A percentile compares a stretch with the other conserved stretches of the same genome.
Evolutionary conservation across 108 stramenopile species (phyloP).

Genomic region (Skeletonema menzelii): DNA sequence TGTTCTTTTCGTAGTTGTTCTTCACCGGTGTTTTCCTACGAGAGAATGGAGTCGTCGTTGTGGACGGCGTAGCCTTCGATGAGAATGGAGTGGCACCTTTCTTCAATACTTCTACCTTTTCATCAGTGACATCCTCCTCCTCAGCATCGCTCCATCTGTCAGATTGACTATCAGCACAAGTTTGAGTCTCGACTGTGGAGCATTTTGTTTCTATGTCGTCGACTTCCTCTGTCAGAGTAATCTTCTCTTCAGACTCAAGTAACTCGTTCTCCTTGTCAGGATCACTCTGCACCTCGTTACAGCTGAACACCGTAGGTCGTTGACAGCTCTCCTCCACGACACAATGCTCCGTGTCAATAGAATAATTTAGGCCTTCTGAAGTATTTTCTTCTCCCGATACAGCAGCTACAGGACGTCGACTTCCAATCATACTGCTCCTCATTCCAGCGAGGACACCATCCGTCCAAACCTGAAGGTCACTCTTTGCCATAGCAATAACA

Average conservation of each 20-base stretch:
- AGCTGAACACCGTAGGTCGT: not conserved
- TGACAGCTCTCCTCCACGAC: not conserved
- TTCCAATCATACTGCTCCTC: not conserved
- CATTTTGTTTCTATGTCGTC: not conserved
- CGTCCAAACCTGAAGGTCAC: conserved; percentile 11
- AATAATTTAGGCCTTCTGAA: not conserved
- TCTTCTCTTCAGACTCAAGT: not conserved
- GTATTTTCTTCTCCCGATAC: not conserved
- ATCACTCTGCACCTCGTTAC: not conserved
- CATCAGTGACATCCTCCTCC: not conserved
- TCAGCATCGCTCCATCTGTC: not conserved
- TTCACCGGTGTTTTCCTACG: conserved; percentile 19
- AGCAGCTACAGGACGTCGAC: not conserved
- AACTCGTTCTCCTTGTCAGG: not conserved
- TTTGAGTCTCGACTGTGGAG: not conserved
- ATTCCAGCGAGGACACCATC: conserved; percentile 5
- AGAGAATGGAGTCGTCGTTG: conserved; percentile 18
- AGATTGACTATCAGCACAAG: not conserved
- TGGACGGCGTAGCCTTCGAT: not conserved
- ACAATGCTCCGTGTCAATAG: not conserved
- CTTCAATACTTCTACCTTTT: not conserved
- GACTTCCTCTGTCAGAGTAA: not conserved
- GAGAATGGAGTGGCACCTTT: conserved; percentile 2
- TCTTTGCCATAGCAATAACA: conserved; percentile 10
- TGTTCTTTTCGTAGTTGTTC: conserved; percentile 20